Evolutionary conservation across 306 rosid genomes (phyloP).

Genomic region (Canavalia ensiformis): DNA sequence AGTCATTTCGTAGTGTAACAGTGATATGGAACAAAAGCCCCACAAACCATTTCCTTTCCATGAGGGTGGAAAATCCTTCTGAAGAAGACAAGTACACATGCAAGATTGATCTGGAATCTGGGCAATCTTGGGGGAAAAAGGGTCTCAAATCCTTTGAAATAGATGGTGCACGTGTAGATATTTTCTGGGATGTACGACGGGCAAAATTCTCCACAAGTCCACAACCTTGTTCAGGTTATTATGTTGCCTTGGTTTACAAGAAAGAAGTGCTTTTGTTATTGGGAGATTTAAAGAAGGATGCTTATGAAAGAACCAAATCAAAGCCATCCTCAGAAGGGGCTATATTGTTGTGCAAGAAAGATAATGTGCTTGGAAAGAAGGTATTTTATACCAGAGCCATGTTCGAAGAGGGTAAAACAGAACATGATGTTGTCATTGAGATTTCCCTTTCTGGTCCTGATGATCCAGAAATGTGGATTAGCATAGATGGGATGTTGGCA

Average conservation of each 20-base stretch:
- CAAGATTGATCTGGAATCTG: constrained; percentile 62
- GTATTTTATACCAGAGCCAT: constrained; percentile 63
- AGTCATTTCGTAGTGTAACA: constrained; percentile 39
- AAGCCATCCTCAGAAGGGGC: constrained; percentile 58
- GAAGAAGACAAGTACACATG: constrained; percentile 48
- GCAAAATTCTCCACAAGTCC: constrained; percentile 55
- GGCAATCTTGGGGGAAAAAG: constrained; percentile 71
- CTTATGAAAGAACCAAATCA: constrained; percentile 65
- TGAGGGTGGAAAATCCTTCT: constrained; percentile 51
- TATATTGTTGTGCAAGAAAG: constrained; percentile 67
- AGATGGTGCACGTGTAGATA: constrained; percentile 58
- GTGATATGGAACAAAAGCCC: constrained; percentile 64
- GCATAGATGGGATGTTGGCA: constrained; percentile 60
- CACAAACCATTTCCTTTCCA: constrained; percentile 54
- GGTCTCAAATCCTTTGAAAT: constrained; percentile 68
- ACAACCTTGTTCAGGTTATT: constrained; percentile 65
- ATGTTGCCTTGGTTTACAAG: constrained; percentile 65
- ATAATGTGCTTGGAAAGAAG: constrained; percentile 65
- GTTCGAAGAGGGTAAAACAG: constrained; percentile 60
- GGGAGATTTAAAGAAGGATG: constrained; percentile 63
- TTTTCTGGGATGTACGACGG: constrained; percentile 72
- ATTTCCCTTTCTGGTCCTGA: constrained; percentile 62
- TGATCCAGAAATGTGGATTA: constrained; percentile 83
- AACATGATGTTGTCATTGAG: constrained; percentile 68
- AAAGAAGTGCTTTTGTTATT: constrained; percentile 63